A percentile compares a stretch with the other conserved stretches of the same genome.
These are phyloP conservation scores for Geum urbanum DNA, from an alignment of 306 rosid genomes.

Conservation along the genomic window DNA sequence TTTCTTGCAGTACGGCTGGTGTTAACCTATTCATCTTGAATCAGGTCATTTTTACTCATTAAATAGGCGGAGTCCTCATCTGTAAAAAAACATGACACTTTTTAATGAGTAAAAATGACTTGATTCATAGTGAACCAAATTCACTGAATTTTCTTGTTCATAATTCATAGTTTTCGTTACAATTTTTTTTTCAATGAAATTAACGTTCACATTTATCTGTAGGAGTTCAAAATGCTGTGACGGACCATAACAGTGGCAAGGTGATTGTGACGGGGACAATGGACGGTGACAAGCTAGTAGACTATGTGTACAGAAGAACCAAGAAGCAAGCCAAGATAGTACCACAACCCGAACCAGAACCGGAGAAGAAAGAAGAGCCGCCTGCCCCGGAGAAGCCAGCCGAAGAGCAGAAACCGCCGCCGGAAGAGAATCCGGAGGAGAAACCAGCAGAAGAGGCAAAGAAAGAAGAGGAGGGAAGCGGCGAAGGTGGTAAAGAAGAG, in stretches of 20 bases:
- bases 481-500: not conserved
- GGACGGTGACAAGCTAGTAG: constrained; percentile 81
- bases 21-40: too few species aligned
- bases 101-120: too few species aligned
- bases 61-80: too few species aligned
- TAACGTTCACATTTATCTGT: not conserved
- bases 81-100: too few species aligned
- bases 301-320: constrained; percentile 77
- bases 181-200: not conserved
- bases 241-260: constrained; percentile 68
- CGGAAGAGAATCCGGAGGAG: constrained; percentile 36
- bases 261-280: constrained; percentile 76
- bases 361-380: constrained; percentile 39
- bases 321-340: constrained; percentile 80
- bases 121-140: too few species aligned
- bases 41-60: too few species aligned
- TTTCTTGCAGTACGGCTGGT: too few species aligned
- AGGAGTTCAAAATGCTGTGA: constrained; percentile 81
- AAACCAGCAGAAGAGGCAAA: constrained; percentile 40
- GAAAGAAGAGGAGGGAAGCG: constrained; percentile 42
- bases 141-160: not conserved
- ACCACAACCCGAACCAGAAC: constrained; percentile 58
- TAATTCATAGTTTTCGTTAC: not conserved
- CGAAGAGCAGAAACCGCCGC: constrained; percentile 33
- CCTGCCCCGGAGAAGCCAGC: constrained; percentile 32